Evolutionary conservation across 805 yeast genomes (phyloP), one percentile per base, ranked within the genome.

Genomic region (Candida xyloterini): DNA sequence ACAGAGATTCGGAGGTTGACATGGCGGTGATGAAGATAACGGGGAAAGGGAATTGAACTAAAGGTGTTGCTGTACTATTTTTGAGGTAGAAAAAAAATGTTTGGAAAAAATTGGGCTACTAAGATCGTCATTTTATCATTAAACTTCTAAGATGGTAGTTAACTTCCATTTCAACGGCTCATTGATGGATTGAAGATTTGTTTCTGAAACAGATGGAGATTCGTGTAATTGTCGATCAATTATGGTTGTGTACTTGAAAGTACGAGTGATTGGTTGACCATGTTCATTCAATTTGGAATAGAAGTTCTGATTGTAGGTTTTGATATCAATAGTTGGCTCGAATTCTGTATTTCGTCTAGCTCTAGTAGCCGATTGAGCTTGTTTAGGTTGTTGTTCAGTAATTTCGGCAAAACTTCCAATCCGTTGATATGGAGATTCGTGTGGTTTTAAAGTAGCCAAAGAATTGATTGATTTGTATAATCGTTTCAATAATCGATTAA

Each of bases 401-500:
- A 44, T 35, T 33, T 51, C 55, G 3, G 59, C 59, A 51, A 52
- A 57, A 38, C 61, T 56, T 5, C 62, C 62, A n/a, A 57, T 53
- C 15, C 52, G 40, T 27, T 51, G 52, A 27, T 41, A 51, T 4
- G 53, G 52, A 7, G 57, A 44, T 4, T 47, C 50, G 9, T 49
- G 42, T 15, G 50, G 50, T 18, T 46, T 43, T 28, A 46, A 35
- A 10, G 27, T 30, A 7, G 49, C 44, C 13, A 54, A 47, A 31
- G 56, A 47, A 33, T 70, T 63, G 29, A 76, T 59, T 2, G 74
- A 74, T 45, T 68, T 68, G 53, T 73, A 74, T 8, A 75, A 56
- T 32, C 68, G 66, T 37, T 73, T 72, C 28, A 74, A 55, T 4
- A 76, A 68, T 7, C 68, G 49, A 47, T 76, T 73, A 13, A 74